phyloP scores from a whole-genome alignment of 129 eudicot genomes.

The Mikania micrantha region DNA sequence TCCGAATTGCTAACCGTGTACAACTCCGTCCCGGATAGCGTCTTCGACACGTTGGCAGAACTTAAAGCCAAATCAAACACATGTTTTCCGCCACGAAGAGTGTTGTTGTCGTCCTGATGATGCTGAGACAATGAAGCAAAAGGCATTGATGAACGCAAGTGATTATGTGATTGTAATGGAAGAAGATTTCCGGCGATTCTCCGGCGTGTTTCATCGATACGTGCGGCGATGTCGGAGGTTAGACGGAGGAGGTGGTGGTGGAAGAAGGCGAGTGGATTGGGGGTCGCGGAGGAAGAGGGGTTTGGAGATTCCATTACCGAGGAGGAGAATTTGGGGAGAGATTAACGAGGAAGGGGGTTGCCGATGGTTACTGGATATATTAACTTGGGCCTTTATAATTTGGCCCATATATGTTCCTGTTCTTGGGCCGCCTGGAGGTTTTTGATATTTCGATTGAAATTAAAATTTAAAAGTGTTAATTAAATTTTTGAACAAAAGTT shows the following conservation, averaged over 20 bases:
- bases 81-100: constrained; percentile 26
- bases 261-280: constrained; percentile 63
- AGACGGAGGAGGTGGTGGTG: constrained; percentile 56
- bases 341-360: constrained; percentile 1
- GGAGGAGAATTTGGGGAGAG: not conserved
- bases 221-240: constrained; percentile 42
- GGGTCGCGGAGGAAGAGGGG: constrained; percentile 34
- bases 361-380: not conserved
- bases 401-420: constrained; percentile 1
- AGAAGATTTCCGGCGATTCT: constrained; percentile 27
- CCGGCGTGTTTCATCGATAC: constrained; percentile 45
- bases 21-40: constrained; percentile 75
- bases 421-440: too few relatives aligned
- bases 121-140: constrained; percentile 67
- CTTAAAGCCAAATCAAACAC: constrained; percentile 39
- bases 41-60: constrained; percentile 54
- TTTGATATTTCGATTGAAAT: too few relatives aligned
- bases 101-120: constrained; percentile 4
- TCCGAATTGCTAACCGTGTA: constrained; percentile 83
- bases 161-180: constrained; percentile 9
- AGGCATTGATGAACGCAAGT: constrained; percentile 28
- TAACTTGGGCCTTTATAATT: constrained; percentile 3
- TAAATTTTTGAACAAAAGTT: too few relatives aligned
- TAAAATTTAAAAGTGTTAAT: too few relatives aligned
- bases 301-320: constrained; percentile 47